Conservation (phyloP, 1,284 basidiomycete genomes). For the Wolfiporia cocos region DNA sequence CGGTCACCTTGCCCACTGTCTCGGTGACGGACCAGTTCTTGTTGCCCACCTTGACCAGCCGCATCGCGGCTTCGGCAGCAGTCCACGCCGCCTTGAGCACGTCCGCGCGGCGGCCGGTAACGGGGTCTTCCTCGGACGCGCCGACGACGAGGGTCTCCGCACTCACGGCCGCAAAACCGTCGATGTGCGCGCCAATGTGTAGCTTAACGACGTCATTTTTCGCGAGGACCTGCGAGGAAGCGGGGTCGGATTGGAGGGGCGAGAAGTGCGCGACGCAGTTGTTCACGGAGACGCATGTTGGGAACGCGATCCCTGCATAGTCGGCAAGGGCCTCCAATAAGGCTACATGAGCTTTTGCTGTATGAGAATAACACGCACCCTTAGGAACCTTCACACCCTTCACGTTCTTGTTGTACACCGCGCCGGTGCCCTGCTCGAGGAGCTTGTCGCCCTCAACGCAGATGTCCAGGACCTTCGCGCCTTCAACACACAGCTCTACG, state of each 20-base stretch:
- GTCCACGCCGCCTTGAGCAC: slow-evolving; percentile 91
- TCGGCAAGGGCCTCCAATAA: neutral
- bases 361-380: slow-evolving; percentile 44
- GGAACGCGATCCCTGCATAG: slow-evolving; percentile 86
- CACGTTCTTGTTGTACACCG: slow-evolving; percentile 86
- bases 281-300: slow-evolving; percentile 92
- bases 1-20: slow-evolving; percentile 69
- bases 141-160: slow-evolving; percentile 92
- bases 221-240: slow-evolving; percentile 62
- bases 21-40: slow-evolving; percentile 97
- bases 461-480: slow-evolving; percentile 86
- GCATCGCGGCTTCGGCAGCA: slow-evolving; percentile 88
- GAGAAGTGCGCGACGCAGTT: slow-evolving; percentile 81
- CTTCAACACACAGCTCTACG: slow-evolving; percentile 70
- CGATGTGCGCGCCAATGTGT: slow-evolving; percentile 94
- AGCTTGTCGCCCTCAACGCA: slow-evolving; percentile 91
- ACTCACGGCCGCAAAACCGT: slow-evolving; percentile 85
- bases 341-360: neutral
- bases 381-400: slow-evolving; percentile 86
- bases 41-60: slow-evolving; percentile 82
- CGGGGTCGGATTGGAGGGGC: slow-evolving; percentile 72
- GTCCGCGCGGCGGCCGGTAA: slow-evolving; percentile 84
- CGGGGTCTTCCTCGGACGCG: slow-evolving; percentile 64
- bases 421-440: slow-evolving; percentile 79
- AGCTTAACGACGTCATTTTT: slow-evolving; percentile 95